These are phyloP conservation scores for Chaetothyriales sp. DNA, from an alignment of 2,329 filamentous ascomycete species.

Conservation along the genomic window DNA sequence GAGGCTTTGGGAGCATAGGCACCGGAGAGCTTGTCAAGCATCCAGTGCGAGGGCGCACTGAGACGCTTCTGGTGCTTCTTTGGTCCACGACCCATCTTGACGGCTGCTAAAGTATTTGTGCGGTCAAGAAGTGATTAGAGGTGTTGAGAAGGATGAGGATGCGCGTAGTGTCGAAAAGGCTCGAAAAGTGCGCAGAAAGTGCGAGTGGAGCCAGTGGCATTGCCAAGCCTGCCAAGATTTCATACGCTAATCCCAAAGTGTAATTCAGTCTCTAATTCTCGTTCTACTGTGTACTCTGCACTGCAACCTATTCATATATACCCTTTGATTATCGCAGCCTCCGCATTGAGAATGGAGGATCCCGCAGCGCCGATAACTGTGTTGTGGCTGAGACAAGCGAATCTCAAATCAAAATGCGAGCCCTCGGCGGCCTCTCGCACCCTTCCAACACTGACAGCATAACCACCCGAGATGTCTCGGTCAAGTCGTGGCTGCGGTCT, in stretches of 20 bases:
- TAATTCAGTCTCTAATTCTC: too few species aligned
- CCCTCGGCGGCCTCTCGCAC: conserved; percentile 65
- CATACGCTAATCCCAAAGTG: not conserved
- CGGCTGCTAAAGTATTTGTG: not conserved
- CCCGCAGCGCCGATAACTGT: conserved; percentile 93
- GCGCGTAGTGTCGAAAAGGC: not conserved
- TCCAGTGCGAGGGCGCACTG: conserved; percentile 97
- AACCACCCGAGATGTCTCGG: conserved; percentile 68
- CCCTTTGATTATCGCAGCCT: conserved; percentile 81
- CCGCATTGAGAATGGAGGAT: conserved; percentile 85
- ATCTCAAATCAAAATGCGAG: conserved; percentile 86
- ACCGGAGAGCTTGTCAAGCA: conserved; percentile 98
- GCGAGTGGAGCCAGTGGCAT: not conserved
- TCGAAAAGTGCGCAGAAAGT: not conserved
- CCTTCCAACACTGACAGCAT: conserved; percentile 79
- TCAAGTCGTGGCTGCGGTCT: conserved; percentile 84
- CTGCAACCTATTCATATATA: conserved; percentile 38
- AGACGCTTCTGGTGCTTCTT: conserved; percentile 99
- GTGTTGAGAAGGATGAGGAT: not conserved
- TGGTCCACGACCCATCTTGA: conserved; percentile 43
- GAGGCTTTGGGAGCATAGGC: conserved; percentile 57
- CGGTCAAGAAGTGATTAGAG: not conserved
- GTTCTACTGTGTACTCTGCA: too few species aligned
- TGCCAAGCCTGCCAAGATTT: not conserved
- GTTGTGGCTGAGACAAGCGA: conserved; percentile 82